Percentiles rank a stretch among this genome's conserved stretches.
Conservation (phyloP, 1,284 basidiomycete genomes). For the Papiliotrema terrestris region DNA sequence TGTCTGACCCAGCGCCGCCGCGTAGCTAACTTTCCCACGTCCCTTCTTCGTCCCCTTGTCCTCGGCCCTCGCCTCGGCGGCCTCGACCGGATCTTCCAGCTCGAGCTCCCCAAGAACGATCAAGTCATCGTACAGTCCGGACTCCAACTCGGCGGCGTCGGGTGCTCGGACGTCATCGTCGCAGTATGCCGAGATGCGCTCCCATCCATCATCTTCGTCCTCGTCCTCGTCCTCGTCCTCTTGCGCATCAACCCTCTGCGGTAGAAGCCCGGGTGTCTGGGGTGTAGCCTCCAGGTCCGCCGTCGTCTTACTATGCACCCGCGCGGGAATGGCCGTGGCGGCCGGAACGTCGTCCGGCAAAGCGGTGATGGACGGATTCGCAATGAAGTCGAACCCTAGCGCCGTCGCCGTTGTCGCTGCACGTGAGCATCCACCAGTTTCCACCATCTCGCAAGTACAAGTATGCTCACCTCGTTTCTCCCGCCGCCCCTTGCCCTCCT, state of each 20-base stretch:
- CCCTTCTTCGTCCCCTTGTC: no score
- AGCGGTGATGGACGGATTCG: conserved; percentile 31
- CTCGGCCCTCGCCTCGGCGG: not conserved
- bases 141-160: not conserved
- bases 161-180: conserved; percentile 5
- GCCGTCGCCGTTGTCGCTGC: conserved; percentile 36
- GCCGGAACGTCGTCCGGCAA: conserved; percentile 20
- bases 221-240: conserved; percentile 16
- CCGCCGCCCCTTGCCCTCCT: conserved; percentile 29
- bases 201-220: conserved; percentile 37
- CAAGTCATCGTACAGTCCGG: conserved; percentile 22
- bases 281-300: conserved; percentile 2
- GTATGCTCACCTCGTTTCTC: conserved; percentile 38
- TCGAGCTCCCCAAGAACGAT: conserved; percentile 40
- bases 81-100: conserved; percentile 28
- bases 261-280: conserved; percentile 7
- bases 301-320: not conserved
- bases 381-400: conserved; percentile 42
- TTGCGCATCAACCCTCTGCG: not conserved
- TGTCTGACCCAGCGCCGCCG: no score
- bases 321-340: not conserved
- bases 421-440: not conserved
- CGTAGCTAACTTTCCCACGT: no score
- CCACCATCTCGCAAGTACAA: no score
- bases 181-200: conserved; percentile 23